These are phyloP conservation scores for Zymoseptoria passerinii DNA, from an alignment of 2,329 filamentous ascomycete species.

Conservation along the genomic window DNA sequence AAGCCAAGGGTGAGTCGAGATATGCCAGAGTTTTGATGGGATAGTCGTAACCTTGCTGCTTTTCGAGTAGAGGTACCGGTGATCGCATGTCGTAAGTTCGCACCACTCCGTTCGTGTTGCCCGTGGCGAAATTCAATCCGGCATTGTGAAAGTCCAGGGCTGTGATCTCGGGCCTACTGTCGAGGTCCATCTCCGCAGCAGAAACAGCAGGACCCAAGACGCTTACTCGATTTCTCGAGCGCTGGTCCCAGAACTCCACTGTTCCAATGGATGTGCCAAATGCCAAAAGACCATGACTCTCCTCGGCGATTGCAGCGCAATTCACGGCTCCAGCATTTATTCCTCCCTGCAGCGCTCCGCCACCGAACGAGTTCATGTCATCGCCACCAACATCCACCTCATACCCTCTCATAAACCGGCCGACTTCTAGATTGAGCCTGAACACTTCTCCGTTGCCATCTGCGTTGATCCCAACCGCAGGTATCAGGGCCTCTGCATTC, in stretches of 20 bases:
- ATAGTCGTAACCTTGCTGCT: slow-evolving; percentile 93
- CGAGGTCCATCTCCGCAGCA: slow-evolving; percentile 17
- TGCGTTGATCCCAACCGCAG: slow-evolving; percentile 75
- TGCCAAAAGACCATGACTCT: slow-evolving; percentile 79
- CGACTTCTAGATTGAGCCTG: slow-evolving; percentile 80
- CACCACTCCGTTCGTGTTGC: slow-evolving; percentile 79
- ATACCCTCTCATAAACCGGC: slow-evolving; percentile 89
- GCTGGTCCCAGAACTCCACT: slow-evolving; percentile 91
- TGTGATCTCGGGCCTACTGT: slow-evolving; percentile 58
- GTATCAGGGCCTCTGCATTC: slow-evolving; percentile 76
- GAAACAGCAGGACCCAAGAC: slow-evolving; percentile 49
- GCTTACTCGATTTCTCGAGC: slow-evolving; percentile 73
- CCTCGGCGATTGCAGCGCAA: slow-evolving; percentile 74
- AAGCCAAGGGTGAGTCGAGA: slow-evolving; percentile 45
- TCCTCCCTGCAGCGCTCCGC: slow-evolving; percentile 74
- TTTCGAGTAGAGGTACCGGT: slow-evolving; percentile 74
- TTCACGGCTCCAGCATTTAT: slow-evolving; percentile 82
- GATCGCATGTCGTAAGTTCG: slow-evolving; percentile 89
- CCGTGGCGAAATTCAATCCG: slow-evolving; percentile 76
- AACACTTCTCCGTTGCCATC: slow-evolving; percentile 90
- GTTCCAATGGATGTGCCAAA: slow-evolving; percentile 95
- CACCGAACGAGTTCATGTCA: slow-evolving; percentile 57
- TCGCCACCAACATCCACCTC: slow-evolving; percentile 85
- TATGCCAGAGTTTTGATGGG: slow-evolving; percentile 76
- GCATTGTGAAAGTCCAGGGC: slow-evolving; percentile 78